A percentile compares a stretch with the other conserved stretches of the same genome.
phyloP scores from a whole-genome alignment of 2,329 filamentous ascomycete genomes.

The Microsporum audouinii region DNA sequence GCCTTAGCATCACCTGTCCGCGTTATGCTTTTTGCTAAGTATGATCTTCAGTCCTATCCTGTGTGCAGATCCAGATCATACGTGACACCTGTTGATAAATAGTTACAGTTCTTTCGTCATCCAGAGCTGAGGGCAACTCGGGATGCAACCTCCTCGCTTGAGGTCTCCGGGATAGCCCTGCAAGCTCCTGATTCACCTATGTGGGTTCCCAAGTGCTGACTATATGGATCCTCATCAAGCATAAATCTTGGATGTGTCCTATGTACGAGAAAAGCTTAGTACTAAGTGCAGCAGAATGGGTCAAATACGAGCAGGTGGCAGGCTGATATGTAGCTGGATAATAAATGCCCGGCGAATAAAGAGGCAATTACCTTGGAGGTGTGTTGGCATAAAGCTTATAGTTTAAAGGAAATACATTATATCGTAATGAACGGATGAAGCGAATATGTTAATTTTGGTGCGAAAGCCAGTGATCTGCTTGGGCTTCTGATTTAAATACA shows the following conservation, averaged over 20 bases:
- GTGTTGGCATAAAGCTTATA: no score
- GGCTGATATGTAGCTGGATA: neutral
- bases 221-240: neutral
- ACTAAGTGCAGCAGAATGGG: neutral
- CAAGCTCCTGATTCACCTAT: neutral
- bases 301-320: neutral
- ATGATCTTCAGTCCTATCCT: neutral
- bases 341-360: neutral
- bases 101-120: neutral
- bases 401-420: no score
- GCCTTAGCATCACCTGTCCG: neutral
- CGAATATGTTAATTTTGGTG: no score
- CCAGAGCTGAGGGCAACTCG: neutral
- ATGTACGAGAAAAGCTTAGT: neutral
- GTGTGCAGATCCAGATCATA: neutral
- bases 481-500: no score
- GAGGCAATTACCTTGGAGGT: neutral
- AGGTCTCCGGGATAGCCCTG: neutral
- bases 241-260: neutral
- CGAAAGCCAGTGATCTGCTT: no score
- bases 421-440: no score
- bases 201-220: neutral
- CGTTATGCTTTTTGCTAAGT: neutral
- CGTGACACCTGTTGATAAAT: neutral
- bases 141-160: neutral